Conservation (phyloP, 352 stramenopile species). For the Phytophthora rubi region DNA sequence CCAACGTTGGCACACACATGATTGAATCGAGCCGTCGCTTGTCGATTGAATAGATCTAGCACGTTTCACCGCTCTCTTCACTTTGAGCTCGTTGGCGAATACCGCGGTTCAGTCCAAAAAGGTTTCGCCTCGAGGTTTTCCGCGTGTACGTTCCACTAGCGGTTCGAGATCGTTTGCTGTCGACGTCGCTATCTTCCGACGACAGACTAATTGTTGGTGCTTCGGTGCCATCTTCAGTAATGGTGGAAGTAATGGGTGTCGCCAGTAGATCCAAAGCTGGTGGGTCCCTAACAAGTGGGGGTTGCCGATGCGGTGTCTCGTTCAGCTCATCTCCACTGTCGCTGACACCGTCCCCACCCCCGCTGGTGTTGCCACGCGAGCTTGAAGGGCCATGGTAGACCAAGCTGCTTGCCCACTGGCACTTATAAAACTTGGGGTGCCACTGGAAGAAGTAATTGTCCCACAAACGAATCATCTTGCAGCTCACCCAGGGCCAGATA, state of each 20-base stretch:
- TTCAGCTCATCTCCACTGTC: constrained; percentile 20
- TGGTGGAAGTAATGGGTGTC: constrained; percentile 32
- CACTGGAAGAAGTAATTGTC: constrained; percentile 88
- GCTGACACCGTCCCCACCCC: not conserved
- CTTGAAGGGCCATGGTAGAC: constrained; percentile 39
- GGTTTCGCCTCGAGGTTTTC: constrained; percentile 31
- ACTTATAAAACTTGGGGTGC: constrained; percentile 86
- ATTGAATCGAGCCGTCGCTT: not conserved
- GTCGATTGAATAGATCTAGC: constrained; percentile 8
- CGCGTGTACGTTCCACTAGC: constrained; percentile 38
- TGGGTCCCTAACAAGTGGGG: constrained; percentile 20
- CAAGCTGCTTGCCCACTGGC: constrained; percentile 71
- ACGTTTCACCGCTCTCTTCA: constrained; percentile 30
- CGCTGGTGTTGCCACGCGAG: constrained; percentile 14
- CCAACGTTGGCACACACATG: constrained; percentile 21
- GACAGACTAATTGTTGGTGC: constrained; percentile 32
- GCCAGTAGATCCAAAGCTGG: constrained; percentile 35
- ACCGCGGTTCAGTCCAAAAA: constrained; percentile 32
- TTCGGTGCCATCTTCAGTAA: constrained; percentile 29
- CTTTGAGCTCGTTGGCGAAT: constrained; percentile 37
- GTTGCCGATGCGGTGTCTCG: constrained; percentile 22
- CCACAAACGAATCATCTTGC: constrained; percentile 84
- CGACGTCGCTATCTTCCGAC: constrained; percentile 25
- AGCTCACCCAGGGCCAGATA: constrained; percentile 84
- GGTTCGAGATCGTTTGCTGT: constrained; percentile 25